phyloP scores from a whole-genome alignment of 768 basidiomycete species.

The Trichaptum fuscoviolaceum region DNA sequence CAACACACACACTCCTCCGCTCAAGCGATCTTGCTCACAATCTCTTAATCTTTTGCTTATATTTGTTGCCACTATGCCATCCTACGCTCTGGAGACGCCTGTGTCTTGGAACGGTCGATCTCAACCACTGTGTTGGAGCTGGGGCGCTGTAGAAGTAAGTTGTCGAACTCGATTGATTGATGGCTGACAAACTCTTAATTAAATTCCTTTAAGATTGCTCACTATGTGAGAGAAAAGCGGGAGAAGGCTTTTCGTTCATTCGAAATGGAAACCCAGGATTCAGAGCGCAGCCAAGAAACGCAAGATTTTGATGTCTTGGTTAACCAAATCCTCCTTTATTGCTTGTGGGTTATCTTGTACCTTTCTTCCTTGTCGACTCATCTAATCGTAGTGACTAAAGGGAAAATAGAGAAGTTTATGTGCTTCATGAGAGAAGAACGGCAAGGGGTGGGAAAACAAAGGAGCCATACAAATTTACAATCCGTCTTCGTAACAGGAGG shows the following conservation, averaged over 20 bases:
- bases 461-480: not conserved
- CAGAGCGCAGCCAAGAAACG: not conserved
- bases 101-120: too few relatives aligned
- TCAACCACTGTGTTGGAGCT: too few relatives aligned
- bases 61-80: too few relatives aligned
- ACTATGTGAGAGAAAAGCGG: too few relatives aligned
- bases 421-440: not conserved
- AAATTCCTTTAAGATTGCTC: too few relatives aligned
- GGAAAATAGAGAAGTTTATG: not conserved
- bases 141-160: too few relatives aligned
- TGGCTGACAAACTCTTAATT: too few relatives aligned
- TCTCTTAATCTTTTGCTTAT: too few relatives aligned
- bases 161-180: too few relatives aligned
- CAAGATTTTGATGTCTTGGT: not conserved
- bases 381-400: not conserved
- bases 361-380: not conserved
- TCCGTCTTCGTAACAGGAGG: not conserved
- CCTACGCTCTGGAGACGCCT: too few relatives aligned
- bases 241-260: not conserved
- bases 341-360: not conserved
- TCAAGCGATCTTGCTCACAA: too few relatives aligned
- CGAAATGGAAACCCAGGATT: not conserved
- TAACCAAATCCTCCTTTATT: not conserved
- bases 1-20: too few relatives aligned
- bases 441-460: not conserved